These are phyloP conservation scores for Carallia brachiata DNA, from an alignment of 345 rosid genomes.

Conservation along the genomic window DNA sequence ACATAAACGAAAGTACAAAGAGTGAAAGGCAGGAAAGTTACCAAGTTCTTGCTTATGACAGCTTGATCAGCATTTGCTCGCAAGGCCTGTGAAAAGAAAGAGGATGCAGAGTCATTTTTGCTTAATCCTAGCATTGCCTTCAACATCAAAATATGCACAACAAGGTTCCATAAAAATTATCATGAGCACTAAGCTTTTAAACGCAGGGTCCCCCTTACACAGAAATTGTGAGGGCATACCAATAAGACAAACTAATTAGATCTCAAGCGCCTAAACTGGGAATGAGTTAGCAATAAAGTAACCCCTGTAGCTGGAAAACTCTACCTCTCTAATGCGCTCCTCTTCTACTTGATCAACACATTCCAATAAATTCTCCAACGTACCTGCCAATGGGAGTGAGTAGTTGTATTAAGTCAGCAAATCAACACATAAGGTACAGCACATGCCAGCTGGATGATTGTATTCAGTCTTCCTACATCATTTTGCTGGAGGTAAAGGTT, in stretches of 20 bases:
- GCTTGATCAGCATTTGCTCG: conserved; percentile 61
- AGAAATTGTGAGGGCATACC: no score
- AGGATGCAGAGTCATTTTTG: background rate
- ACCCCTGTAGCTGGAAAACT: background rate
- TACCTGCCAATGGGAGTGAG: conserved; percentile 38
- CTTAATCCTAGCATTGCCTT: no score
- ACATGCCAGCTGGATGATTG: no score
- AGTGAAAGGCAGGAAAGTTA: conserved; percentile 22
- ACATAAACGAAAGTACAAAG: conserved; percentile 1
- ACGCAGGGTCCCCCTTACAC: no score
- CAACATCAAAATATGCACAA: no score
- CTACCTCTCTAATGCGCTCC: conserved; percentile 59
- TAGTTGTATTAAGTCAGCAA: conserved; percentile 8
- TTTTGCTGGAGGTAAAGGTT: no score
- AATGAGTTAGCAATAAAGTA: no score
- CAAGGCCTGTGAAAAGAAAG: conserved; percentile 44
- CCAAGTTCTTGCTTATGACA: conserved; percentile 76
- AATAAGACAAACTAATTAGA: no score
- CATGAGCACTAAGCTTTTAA: no score
- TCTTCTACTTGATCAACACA: conserved; percentile 68
- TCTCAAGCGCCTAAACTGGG: no score
- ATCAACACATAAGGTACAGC: background rate
- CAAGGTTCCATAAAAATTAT: no score
- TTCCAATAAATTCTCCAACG: conserved; percentile 73
- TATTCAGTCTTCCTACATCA: no score